Conservation (phyloP, 148 eudicot species). For the Nepenthes gracilis region DNA sequence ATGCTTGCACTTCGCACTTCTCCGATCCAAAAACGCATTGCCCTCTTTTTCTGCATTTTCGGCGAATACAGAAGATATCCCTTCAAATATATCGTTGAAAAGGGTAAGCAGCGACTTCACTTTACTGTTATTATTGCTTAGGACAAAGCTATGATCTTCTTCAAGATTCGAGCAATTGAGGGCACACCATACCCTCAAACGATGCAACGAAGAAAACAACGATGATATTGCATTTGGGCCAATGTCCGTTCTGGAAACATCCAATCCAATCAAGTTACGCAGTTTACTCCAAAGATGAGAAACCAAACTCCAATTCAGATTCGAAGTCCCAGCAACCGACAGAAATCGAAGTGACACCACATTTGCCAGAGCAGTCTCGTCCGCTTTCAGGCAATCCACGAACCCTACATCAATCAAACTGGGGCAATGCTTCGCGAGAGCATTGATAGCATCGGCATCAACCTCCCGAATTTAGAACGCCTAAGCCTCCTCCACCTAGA, state of each 20-base stretch:
- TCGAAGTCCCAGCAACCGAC: conserved; percentile 77
- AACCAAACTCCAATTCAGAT: conserved; percentile 65
- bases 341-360: conserved; percentile 50
- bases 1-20: conserved; percentile 35
- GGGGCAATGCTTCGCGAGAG: conserved; percentile 50
- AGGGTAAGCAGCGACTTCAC: conserved; percentile 54
- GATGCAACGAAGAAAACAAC: conserved; percentile 33
- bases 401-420: conserved; percentile 67
- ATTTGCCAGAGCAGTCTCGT: conserved; percentile 63
- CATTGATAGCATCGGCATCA: conserved; percentile 61
- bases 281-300: conserved; percentile 57
- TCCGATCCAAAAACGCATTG: conserved; percentile 63
- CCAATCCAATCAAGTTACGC: conserved; percentile 63
- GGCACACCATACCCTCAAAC: conserved; percentile 78
- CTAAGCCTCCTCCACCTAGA: conserved; percentile 37
- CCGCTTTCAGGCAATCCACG: conserved; percentile 70
- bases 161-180: conserved; percentile 63
- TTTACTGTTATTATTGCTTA: conserved; percentile 23
- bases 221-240: conserved; percentile 37
- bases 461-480: conserved; percentile 65
- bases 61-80: conserved; percentile 48
- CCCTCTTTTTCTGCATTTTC: conserved; percentile 40
- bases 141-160: conserved; percentile 37
- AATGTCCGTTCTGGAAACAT: conserved; percentile 83
- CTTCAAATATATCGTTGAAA: conserved; percentile 49